Evolutionary conservation across 352 stramenopile species (phyloP).

Genomic region (Pythium apleroticum): DNA sequence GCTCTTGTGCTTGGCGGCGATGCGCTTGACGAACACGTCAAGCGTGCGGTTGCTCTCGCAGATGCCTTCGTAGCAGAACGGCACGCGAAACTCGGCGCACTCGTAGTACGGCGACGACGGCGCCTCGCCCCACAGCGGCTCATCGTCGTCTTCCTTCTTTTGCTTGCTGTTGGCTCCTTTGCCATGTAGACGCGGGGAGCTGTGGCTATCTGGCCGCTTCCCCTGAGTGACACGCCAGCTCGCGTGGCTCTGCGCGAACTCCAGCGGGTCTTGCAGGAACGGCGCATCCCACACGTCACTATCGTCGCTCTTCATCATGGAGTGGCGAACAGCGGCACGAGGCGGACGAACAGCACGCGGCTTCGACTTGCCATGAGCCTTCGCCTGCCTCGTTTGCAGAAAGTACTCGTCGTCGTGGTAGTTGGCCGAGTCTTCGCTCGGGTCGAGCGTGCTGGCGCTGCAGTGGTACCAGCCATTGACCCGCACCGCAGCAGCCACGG

Average conservation of each 20-base stretch:
- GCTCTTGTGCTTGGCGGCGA: background rate
- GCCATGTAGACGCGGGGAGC: background rate
- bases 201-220: background rate
- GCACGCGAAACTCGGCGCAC: conserved; percentile 63
- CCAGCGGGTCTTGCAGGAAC: conserved; percentile 13
- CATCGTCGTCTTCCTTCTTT: background rate
- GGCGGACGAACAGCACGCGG: conserved; percentile 34
- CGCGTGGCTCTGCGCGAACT: conserved; percentile 18
- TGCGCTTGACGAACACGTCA: conserved; percentile 43
- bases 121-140: background rate
- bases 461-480: conserved; percentile 41
- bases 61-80: conserved; percentile 68
- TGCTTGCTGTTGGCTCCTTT: background rate
- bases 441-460: conserved; percentile 31
- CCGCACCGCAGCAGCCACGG: conserved; percentile 14
- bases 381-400: background rate
- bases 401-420: conserved; percentile 19
- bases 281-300: conserved; percentile 37
- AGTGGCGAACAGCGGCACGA: conserved; percentile 40
- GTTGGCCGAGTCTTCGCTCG: conserved; percentile 14
- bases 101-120: conserved; percentile 33
- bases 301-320: conserved; percentile 36
- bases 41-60: conserved; percentile 59
- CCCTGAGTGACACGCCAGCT: conserved; percentile 5
- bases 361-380: background rate